Evolutionary conservation across 2,329 filamentous ascomycete species (phyloP), one percentile per base, ranked within the genome.

Genomic region (Colletotrichum coccodes): DNA sequence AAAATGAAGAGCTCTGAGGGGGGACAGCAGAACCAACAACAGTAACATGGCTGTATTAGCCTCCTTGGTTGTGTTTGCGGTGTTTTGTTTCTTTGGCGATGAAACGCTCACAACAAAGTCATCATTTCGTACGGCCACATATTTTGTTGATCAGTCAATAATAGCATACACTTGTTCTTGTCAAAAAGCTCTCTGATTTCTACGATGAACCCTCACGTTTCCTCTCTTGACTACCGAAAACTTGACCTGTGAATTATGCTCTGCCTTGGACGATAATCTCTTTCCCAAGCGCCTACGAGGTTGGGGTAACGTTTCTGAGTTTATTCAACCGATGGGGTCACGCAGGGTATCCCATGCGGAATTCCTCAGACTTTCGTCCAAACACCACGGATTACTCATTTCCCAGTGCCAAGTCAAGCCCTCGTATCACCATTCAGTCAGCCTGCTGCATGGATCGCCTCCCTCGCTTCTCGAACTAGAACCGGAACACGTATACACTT

Each of bases 1-100:
- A 36, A 18, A 49, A 61, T n/a, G 54, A 68, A 4, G 61, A 68
- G 40, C 65, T 68, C 23, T 68, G 62, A 65, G 28, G n/a, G 47
- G 28, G 14, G 44, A 59, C 26, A 40, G 36, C 34, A 47, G 18
- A 59, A 30, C 21, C 26, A 50, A 42, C 56, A 6, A 47, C 18
- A 40, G 54, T 42, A 34, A 47, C 40, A 36, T 50, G 65, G 47
- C 49, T 28, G 56, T 54, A 23, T 40, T 36, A 40, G 53, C 60
- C 40, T 21, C n/a, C 18, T 30, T 18, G 26, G 47, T 23, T 64
- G 53, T 53, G 40, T 23, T 44, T 30, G 23, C 18, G 42, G 32
- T 18, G 28, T 44, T 49, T 54, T 34, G 49, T 65, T 64, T 49
- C 50, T 28, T 46, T 54, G 26, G 44, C 21, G 54, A 36, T 50